These are phyloP conservation scores for Schizopora paradoxa DNA, from an alignment of 1,284 basidiomycete genomes.

Conservation along the genomic window DNA sequence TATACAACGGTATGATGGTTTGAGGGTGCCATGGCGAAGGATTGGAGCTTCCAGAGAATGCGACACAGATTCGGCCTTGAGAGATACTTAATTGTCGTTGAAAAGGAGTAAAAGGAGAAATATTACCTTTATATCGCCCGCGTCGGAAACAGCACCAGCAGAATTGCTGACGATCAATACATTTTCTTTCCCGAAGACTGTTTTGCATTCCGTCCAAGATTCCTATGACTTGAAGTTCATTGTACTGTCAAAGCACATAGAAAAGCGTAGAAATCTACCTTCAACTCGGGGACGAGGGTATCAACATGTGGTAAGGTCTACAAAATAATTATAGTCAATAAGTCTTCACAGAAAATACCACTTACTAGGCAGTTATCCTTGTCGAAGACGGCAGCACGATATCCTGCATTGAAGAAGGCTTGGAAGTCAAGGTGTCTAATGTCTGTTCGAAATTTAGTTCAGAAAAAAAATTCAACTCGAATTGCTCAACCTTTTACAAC, in stretches of 20 bases:
- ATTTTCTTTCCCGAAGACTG: slow-evolving; percentile 72
- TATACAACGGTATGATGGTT: slow-evolving; percentile 77
- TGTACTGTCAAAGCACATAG: neutral
- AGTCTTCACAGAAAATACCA: slow-evolving; percentile 14
- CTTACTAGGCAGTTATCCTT: slow-evolving; percentile 95
- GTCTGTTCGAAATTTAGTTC: slow-evolving; percentile 46
- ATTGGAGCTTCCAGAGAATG: slow-evolving; percentile 77
- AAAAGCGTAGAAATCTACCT: slow-evolving; percentile 35
- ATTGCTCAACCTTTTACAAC: slow-evolving; percentile 59
- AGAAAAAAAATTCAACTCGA: neutral
- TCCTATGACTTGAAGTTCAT: slow-evolving; percentile 36
- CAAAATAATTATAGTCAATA: neutral
- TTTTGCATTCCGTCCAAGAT: slow-evolving; percentile 74
- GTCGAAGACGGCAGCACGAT: slow-evolving; percentile 87
- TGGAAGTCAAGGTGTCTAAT: slow-evolving; percentile 85
- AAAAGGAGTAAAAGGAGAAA: too few relatives aligned
- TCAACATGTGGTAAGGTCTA: slow-evolving; percentile 78
- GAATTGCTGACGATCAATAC: slow-evolving; percentile 94
- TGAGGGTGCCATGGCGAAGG: slow-evolving; percentile 69
- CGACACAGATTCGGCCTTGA: slow-evolving; percentile 81
- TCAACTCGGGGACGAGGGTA: slow-evolving; percentile 64
- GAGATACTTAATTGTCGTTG: slow-evolving; percentile 1
- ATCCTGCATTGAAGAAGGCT: slow-evolving; percentile 73
- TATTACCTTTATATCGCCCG: slow-evolving; percentile 74
- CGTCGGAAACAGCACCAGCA: slow-evolving; percentile 78